A percentile compares a stretch with the other conserved stretches of the same genome.
Evolutionary conservation across 2,329 filamentous ascomycete species (phyloP).

Genomic region (Beauveria brongniartii): DNA sequence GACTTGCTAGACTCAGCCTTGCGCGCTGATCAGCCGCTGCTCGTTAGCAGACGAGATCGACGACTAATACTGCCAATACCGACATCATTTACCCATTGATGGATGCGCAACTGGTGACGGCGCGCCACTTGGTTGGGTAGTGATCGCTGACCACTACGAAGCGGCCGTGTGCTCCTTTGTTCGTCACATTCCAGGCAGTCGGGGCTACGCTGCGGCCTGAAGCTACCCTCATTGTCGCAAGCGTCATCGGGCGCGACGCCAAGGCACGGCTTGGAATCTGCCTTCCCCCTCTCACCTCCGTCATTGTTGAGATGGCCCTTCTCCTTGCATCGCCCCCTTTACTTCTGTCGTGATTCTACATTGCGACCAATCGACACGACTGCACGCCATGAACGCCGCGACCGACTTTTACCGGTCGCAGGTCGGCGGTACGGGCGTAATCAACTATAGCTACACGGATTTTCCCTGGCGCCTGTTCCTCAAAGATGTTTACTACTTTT

Average conservation of each 20-base stretch:
- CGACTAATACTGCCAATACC: background rate
- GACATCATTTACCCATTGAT: background rate
- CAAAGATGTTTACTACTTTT: slow-evolving; percentile 48
- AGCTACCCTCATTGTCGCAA: background rate
- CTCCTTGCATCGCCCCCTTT: background rate
- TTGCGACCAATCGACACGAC: background rate
- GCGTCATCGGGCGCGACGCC: background rate
- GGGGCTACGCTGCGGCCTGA: background rate
- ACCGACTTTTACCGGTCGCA: slow-evolving; percentile 52
- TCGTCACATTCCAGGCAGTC: background rate
- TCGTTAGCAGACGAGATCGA: background rate
- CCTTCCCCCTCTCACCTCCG: background rate
- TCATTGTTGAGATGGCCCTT: background rate
- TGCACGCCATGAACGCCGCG: slow-evolving; percentile 19
- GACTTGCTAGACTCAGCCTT: slow-evolving; percentile 8
- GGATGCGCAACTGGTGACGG: too few species aligned
- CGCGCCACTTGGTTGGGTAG: background rate
- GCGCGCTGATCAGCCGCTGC: slow-evolving; percentile 6
- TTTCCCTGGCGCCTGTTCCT: slow-evolving; percentile 41
- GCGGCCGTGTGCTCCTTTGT: background rate
- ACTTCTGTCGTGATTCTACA: background rate
- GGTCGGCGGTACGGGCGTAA: slow-evolving; percentile 47
- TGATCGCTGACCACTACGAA: background rate
- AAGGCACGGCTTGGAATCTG: background rate
- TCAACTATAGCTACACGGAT: slow-evolving; percentile 55